Conservation (phyloP, 208 protist genomes). For the Blechomonas ayalai region DNA sequence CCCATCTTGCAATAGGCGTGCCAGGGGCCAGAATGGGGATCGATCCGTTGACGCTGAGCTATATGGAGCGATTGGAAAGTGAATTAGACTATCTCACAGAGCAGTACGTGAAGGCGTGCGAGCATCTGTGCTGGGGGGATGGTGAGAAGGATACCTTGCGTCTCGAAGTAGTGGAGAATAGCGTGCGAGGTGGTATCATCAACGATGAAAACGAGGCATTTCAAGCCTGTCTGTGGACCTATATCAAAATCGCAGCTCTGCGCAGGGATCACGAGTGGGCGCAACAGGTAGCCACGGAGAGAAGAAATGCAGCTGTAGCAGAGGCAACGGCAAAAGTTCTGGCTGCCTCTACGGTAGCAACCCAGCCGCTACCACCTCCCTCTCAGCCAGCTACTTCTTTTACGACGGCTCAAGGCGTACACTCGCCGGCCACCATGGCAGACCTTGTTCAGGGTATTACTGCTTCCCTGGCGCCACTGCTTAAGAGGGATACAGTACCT, state of each 20-base stretch:
- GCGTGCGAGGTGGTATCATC: background rate
- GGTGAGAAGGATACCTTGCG: constrained; percentile 3
- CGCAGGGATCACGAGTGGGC: background rate
- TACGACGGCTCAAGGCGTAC: too few species aligned
- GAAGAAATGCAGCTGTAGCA: background rate
- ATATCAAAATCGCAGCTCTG: background rate
- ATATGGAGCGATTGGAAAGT: constrained; percentile 23
- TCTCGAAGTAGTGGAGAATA: constrained; percentile 2
- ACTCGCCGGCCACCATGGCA: too few species aligned
- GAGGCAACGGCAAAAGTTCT: background rate
- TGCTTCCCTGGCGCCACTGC: too few species aligned
- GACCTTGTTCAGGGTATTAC: constrained; percentile 3
- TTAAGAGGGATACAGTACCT: constrained; percentile 16
- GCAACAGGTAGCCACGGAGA: background rate
- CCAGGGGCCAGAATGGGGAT: too few species aligned
- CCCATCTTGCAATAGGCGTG: too few species aligned
- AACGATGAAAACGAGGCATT: constrained; percentile 1
- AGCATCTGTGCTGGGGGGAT: constrained; percentile 8
- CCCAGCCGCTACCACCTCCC: too few species aligned
- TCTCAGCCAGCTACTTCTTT: too few species aligned
- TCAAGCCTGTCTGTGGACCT: constrained; percentile 1
- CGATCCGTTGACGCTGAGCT: constrained; percentile 3
- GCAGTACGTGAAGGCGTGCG: constrained; percentile 14
- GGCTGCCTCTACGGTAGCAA: background rate
- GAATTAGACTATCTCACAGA: constrained; percentile 16